Evolutionary conservation across 75 land plant species (phyloP).

Genomic region (Ceratopteris richardii): DNA sequence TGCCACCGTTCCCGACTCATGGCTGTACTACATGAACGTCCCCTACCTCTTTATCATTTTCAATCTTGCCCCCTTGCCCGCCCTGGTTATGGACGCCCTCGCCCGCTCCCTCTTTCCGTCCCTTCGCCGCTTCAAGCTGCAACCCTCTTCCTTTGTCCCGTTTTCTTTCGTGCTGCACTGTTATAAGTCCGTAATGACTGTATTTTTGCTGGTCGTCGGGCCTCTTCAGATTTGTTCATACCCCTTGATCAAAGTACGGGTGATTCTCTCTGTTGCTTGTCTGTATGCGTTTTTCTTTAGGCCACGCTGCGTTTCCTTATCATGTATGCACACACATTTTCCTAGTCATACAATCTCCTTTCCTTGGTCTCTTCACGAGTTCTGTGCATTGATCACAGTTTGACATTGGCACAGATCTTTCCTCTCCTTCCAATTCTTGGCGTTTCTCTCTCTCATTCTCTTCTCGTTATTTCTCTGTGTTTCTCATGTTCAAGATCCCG

Average conservation of each 20-base stretch:
- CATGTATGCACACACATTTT: too few relatives aligned
- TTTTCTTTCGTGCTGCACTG: slow-evolving; percentile 10
- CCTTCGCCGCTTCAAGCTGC: slow-evolving; percentile 20
- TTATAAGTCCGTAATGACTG: slow-evolving; percentile 22
- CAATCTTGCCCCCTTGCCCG: slow-evolving; percentile 25
- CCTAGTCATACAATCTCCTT: too few relatives aligned
- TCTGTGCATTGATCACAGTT: too few relatives aligned
- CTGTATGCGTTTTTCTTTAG: background rate
- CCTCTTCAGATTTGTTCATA: slow-evolving; percentile 33
- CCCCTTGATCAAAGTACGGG: slow-evolving; percentile 19
- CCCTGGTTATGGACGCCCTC: slow-evolving; percentile 16
- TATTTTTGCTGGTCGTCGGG: slow-evolving; percentile 26
- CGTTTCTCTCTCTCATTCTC: background rate
- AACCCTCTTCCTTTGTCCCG: slow-evolving; percentile 22
- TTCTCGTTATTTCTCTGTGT: background rate
- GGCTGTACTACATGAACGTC: slow-evolving; percentile 22
- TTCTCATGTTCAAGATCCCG: background rate
- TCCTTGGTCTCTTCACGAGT: too few relatives aligned
- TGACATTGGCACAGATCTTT: background rate
- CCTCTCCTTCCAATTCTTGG: background rate
- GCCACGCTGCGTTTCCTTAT: too few relatives aligned
- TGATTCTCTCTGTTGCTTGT: background rate
- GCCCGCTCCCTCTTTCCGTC: background rate
- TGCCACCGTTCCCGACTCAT: slow-evolving; percentile 16
- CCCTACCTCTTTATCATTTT: slow-evolving; percentile 22